Evolutionary conservation across 2,329 filamentous ascomycete genomes (phyloP).

Genomic region (Colletotrichum sp.): DNA sequence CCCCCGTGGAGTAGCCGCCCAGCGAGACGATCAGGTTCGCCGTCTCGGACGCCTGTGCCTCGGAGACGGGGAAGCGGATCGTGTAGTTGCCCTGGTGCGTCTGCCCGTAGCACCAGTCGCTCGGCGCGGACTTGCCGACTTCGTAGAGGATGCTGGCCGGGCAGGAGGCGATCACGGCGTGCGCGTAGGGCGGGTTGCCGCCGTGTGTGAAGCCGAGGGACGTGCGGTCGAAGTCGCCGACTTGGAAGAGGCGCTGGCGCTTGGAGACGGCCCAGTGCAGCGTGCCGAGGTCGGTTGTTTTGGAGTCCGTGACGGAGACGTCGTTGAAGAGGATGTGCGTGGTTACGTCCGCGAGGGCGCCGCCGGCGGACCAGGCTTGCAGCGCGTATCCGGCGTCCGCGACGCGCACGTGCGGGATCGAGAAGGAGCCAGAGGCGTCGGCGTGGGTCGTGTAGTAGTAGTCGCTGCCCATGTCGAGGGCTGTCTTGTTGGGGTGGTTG

Average conservation of each 20-base stretch:
- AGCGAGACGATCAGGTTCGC: constrained; percentile 46
- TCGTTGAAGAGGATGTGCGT: constrained; percentile 47
- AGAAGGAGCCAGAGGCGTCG: constrained; percentile 45
- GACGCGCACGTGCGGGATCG: constrained; percentile 46
- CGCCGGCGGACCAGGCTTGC: constrained; percentile 56
- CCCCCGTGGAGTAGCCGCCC: constrained; percentile 48
- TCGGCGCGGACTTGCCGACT: constrained; percentile 37
- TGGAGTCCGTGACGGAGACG: constrained; percentile 37
- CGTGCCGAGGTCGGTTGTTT: constrained; percentile 39
- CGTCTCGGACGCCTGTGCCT: constrained; percentile 21
- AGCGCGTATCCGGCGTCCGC: constrained; percentile 49
- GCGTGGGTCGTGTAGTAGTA: constrained; percentile 57
- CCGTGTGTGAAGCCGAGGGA: constrained; percentile 14
- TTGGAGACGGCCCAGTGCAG: constrained; percentile 44
- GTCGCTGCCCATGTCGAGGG: constrained; percentile 50
- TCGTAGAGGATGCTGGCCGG: constrained; percentile 50
- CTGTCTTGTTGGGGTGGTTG: constrained; percentile 43
- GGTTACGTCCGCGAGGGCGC: constrained; percentile 46
- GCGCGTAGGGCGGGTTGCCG: constrained; percentile 39
- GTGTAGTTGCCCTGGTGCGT: constrained; percentile 41
- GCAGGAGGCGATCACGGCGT: constrained; percentile 47
- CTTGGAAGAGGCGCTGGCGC: constrained; percentile 49
- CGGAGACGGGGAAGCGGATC: constrained; percentile 31
- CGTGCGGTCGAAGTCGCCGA: constrained; percentile 18
- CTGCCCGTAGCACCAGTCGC: constrained; percentile 57